Evolutionary conservation across 2,329 filamentous ascomycete genomes (phyloP), one percentile per base, ranked within the genome.

Genomic region (Blastomyces percursus): DNA sequence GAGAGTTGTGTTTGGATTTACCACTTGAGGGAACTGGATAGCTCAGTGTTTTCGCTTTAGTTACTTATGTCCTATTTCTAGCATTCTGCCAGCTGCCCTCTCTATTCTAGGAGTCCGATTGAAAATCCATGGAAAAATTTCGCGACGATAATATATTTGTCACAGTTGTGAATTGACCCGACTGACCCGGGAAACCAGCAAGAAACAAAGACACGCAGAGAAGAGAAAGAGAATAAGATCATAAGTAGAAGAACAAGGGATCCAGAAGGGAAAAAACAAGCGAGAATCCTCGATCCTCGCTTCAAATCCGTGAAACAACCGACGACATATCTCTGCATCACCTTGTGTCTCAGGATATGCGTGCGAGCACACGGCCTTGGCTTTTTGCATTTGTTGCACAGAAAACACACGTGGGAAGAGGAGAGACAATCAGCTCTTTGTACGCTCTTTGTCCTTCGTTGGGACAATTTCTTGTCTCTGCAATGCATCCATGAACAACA

Each of bases 241-340:
- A 24, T 19, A 27, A n/a, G 32, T 44, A 42, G 3, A 16, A 27
- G 27, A 54, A 51, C 32, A 16, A 32, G n/a, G 16, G 32, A n/a
- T 35, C 24, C 42, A 35, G 57, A 59, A 32, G 38, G 57, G 57
- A 35, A 48, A 59, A 59, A 59, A 48, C 40, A 59, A 59, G 57
- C 57, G 57, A 59, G 8, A 48, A 19, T 35, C 16, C 16, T 46
- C 40, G 27, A 48, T 19, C 6, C 46, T 48, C 19, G 57, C 48
- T 59, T 59, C 57, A 48, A n/a, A 7, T 7, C 57, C 35, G 57
- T 48, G 57, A 32, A 32, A 59, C 57, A 32, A 24, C 3, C n/a
- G 12, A 48, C 1, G 16, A 46, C 11, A 42, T 35, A 14, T 59
- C 19, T 44, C 38, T 46, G 12, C 30, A 48, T 35, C 30, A 16